phyloP scores from a whole-genome alignment of 495 filamentous ascomycete species.

The Daldinia loculata region DNA sequence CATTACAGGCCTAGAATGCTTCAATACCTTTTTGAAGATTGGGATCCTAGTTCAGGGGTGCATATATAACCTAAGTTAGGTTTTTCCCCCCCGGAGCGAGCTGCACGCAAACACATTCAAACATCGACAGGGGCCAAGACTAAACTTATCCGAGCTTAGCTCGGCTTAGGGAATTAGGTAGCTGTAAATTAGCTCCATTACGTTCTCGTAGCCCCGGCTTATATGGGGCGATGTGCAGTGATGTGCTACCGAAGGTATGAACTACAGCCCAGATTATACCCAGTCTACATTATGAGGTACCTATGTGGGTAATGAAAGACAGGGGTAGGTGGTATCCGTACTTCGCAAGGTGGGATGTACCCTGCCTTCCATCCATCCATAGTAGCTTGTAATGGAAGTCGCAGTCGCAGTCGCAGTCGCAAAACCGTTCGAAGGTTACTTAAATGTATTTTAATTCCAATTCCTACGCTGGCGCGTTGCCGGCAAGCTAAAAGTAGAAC shows the following conservation, averaged over 20 bases:
- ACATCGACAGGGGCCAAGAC: conserved; percentile 11
- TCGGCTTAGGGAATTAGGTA: conserved; percentile 10
- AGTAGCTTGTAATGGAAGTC: conserved; percentile 15
- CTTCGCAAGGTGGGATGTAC: conserved; percentile 20
- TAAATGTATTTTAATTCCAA: conserved; percentile 3
- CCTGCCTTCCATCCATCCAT: conserved; percentile 8
- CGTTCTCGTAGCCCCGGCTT: conserved; percentile 10
- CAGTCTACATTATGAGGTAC: too few species aligned
- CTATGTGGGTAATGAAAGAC: conserved; percentile 4
- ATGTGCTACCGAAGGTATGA: conserved; percentile 1
- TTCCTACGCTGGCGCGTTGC: conserved; percentile 18
- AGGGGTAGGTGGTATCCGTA: conserved; percentile 2
- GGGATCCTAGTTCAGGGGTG: conserved; percentile 27
- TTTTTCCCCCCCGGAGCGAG: conserved; percentile 4
- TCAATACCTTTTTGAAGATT: conserved; percentile 15
- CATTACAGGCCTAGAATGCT: conserved; percentile 5
- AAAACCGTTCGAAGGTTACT: conserved; percentile 27
- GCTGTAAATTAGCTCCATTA: conserved; percentile 28
- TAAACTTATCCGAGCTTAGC: conserved; percentile 18
- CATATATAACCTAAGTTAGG: too few species aligned
- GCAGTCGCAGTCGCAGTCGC: conserved; percentile 25
- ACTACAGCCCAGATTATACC: background rate
- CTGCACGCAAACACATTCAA: conserved; percentile 7
- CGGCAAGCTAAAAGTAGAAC: conserved; percentile 38
- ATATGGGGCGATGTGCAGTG: conserved; percentile 21